phyloP scores from a whole-genome alignment of 129 eudicot species.

The sunflower (Helianthus annuus) region DNA sequence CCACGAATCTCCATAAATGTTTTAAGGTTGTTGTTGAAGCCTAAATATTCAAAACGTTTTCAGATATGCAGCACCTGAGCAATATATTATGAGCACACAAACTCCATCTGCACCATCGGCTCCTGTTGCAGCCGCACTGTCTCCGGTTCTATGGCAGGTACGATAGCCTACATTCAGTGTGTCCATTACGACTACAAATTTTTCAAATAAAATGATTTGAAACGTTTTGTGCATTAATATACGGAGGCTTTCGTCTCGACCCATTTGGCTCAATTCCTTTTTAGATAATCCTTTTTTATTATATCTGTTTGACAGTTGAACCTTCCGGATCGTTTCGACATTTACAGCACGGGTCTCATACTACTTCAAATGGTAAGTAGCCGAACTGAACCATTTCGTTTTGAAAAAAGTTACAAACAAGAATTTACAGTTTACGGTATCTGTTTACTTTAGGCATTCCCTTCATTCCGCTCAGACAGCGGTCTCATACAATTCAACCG shows the following conservation, averaged over 20 bases:
- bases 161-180: not conserved
- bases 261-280: not conserved
- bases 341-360: slow-evolving; percentile 92
- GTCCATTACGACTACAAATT: not conserved
- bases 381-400: not conserved
- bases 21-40: not conserved
- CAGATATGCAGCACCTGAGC: slow-evolving; percentile 99
- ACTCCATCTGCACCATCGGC: slow-evolving; percentile 99
- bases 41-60: not conserved
- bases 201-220: not conserved
- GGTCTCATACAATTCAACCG: slow-evolving; percentile 96
- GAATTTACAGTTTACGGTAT: not conserved
- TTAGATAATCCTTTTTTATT: not conserved
- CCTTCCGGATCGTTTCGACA: slow-evolving; percentile 93
- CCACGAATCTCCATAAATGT: not conserved
- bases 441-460: slow-evolving; percentile 61
- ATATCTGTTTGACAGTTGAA: slow-evolving; percentile 57
- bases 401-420: not conserved
- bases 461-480: slow-evolving; percentile 72
- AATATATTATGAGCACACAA: slow-evolving; percentile 99
- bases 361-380: slow-evolving; percentile 86
- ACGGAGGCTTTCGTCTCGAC: not conserved
- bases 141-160: slow-evolving; percentile 99
- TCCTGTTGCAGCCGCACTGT: slow-evolving; percentile 94
- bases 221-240: not conserved